A percentile compares a stretch with the other conserved stretches of the same genome.
Evolutionary conservation across 2,329 filamentous ascomycete species (phyloP).

Genomic region (Pseudofabraea citricarpa): DNA sequence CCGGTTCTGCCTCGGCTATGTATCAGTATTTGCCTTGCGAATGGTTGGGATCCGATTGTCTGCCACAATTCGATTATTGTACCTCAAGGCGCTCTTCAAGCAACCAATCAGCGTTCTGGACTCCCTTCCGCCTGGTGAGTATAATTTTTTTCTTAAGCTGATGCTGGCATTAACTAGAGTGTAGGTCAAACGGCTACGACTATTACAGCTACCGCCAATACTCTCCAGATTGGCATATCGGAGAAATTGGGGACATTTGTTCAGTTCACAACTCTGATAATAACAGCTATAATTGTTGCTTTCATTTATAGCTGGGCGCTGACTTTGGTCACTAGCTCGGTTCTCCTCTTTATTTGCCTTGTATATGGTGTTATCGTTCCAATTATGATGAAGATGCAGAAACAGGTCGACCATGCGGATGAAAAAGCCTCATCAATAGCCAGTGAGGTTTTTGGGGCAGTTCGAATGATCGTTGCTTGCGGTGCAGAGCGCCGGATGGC

Average conservation of each 20-base stretch:
- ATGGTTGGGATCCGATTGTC: constrained; percentile 59
- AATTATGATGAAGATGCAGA: constrained; percentile 48
- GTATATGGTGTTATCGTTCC: constrained; percentile 45
- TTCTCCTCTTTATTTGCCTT: constrained; percentile 50
- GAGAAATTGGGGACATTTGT: constrained; percentile 56
- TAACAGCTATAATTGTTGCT: constrained; percentile 54
- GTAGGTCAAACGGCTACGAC: constrained; percentile 34
- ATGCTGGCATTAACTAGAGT: constrained; percentile 47
- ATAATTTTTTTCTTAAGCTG: constrained; percentile 41
- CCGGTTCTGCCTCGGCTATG: constrained; percentile 58
- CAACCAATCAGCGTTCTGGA: constrained; percentile 67
- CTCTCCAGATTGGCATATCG: constrained; percentile 46
- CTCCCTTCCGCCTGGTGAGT: constrained; percentile 41
- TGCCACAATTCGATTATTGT: constrained; percentile 57
- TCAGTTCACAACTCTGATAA: constrained; percentile 46
- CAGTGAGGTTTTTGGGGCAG: constrained; percentile 54
- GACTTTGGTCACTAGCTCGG: constrained; percentile 52
- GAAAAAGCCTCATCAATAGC: constrained; percentile 54
- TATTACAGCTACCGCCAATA: constrained; percentile 59
- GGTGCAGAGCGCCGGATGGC: constrained; percentile 53
- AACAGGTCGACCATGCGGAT: constrained; percentile 43
- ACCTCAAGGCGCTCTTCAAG: constrained; percentile 57
- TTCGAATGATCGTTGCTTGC: constrained; percentile 59
- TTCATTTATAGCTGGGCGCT: constrained; percentile 49
- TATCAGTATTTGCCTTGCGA: constrained; percentile 56